Conservation (phyloP, 345 rosid species). For the Combretum micranthum region DNA sequence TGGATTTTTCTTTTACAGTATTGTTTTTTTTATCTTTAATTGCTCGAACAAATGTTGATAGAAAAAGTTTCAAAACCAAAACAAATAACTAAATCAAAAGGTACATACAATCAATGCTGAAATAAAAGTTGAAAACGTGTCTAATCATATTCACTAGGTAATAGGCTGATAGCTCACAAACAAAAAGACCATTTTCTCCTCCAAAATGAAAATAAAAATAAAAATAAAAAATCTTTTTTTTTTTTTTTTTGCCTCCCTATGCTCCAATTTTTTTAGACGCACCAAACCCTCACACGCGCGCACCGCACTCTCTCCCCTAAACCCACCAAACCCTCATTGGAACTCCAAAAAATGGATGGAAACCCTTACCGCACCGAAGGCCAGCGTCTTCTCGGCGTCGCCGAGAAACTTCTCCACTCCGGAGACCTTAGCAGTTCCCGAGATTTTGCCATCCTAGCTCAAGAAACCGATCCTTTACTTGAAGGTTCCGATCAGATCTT, state of each 20-base stretch:
- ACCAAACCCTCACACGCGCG: background rate
- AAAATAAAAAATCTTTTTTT: background rate
- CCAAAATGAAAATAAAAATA: background rate
- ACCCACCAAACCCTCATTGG: background rate
- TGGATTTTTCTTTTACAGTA: too few species aligned
- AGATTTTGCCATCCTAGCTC: slow-evolving; percentile 78
- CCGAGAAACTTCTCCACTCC: slow-evolving; percentile 62
- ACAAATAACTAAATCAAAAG: too few species aligned
- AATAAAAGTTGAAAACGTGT: too few species aligned
- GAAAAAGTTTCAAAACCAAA: too few species aligned
- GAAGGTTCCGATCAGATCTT: slow-evolving; percentile 90
- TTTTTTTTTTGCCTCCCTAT: background rate
- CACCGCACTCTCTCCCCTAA: background rate
- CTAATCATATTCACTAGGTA: too few species aligned
- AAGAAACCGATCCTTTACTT: slow-evolving; percentile 72
- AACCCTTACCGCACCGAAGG: slow-evolving; percentile 52
- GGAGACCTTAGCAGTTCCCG: slow-evolving; percentile 63
- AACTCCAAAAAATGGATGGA: slow-evolving; percentile 39
- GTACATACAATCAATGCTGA: too few species aligned
- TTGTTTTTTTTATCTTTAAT: too few species aligned
- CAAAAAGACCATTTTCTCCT: too few species aligned
- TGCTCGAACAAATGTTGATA: too few species aligned
- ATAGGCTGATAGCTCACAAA: too few species aligned
- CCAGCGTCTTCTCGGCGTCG: slow-evolving; percentile 76
- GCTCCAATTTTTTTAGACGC: background rate